Evolutionary conservation across 2,329 filamentous ascomycete genomes (phyloP).

Genomic region (Sporothrix pseudoabietina): DNA sequence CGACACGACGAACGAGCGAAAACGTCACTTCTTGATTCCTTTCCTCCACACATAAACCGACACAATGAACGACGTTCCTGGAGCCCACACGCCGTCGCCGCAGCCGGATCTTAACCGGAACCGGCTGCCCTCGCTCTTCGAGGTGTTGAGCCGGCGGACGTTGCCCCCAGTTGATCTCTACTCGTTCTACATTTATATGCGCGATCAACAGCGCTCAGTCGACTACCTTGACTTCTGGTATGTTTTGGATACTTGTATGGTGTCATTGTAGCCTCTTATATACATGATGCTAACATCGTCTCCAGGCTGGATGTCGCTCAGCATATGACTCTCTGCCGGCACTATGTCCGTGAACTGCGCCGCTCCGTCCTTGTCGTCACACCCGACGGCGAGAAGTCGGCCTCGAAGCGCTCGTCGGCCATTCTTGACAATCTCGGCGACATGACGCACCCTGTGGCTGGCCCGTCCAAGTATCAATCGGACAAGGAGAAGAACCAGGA

Average conservation of each 20-base stretch:
- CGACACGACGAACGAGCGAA: not conserved
- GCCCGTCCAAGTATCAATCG: conserved; percentile 63
- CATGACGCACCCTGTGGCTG: conserved; percentile 60
- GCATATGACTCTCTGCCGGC: conserved; percentile 95
- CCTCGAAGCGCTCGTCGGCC: conserved; percentile 82
- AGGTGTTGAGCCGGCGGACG: conserved; percentile 92
- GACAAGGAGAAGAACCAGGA: conserved; percentile 78
- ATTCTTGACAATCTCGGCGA: conserved; percentile 75
- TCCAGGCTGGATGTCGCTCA: conserved; percentile 96
- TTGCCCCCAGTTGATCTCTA: conserved; percentile 94
- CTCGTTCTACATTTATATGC: conserved; percentile 99
- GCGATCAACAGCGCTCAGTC: conserved; percentile 95
- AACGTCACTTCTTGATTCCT: not conserved
- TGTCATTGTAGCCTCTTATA: conserved; percentile 24
- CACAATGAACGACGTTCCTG: conserved; percentile 44
- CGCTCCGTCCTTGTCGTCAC: conserved; percentile 91
- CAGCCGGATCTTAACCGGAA: conserved; percentile 69
- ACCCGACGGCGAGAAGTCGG: conserved; percentile 77
- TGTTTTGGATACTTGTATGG: conserved; percentile 36
- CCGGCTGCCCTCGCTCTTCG: conserved; percentile 89
- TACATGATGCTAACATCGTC: conserved; percentile 29
- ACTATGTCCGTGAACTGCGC: conserved; percentile 94
- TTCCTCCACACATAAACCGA: not conserved
- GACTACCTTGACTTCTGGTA: conserved; percentile 99
- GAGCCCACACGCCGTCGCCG: conserved; percentile 52